Percentiles rank a stretch among this genome's conserved stretches.
Evolutionary conservation across 257 asterid species (phyloP).

Genomic region (Echites panduratus): DNA sequence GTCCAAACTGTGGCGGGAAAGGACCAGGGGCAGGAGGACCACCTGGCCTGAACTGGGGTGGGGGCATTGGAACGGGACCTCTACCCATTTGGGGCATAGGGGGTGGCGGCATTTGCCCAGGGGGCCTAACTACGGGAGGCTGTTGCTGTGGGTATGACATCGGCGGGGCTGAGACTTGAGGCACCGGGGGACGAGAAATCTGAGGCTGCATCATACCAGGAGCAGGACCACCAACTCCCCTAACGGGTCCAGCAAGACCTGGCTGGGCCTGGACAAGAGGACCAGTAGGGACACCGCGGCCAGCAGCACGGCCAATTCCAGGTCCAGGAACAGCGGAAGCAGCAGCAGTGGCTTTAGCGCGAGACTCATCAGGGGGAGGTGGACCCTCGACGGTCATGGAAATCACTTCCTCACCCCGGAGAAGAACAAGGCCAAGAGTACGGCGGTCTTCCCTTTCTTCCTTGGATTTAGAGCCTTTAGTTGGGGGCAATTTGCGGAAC

Average conservation of each 20-base stretch:
- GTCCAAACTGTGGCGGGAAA: slow-evolving; percentile 73
- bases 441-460: slow-evolving; percentile 92
- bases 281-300: slow-evolving; percentile 74
- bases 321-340: slow-evolving; percentile 58
- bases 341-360: slow-evolving; percentile 50
- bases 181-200: slow-evolving; percentile 65
- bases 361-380: slow-evolving; percentile 88
- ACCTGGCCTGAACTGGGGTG: slow-evolving; percentile 37
- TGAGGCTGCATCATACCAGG: slow-evolving; percentile 99
- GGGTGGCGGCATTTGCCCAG: slow-evolving; percentile 45
- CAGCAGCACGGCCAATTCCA: slow-evolving; percentile 86
- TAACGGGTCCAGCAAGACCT: slow-evolving; percentile 73
- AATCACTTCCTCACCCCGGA: slow-evolving; percentile 84
- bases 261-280: slow-evolving; percentile 77
- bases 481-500: slow-evolving; percentile 78
- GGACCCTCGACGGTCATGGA: slow-evolving; percentile 97
- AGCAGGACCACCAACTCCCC: slow-evolving; percentile 95
- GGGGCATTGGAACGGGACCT: slow-evolving; percentile 48
- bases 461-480: slow-evolving; percentile 71
- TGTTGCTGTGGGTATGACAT: slow-evolving; percentile 57
- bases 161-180: slow-evolving; percentile 66
- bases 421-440: slow-evolving; percentile 85
- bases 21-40: slow-evolving; percentile 27
- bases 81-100: slow-evolving; percentile 55
- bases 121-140: slow-evolving; percentile 52